phyloP scores from a whole-genome alignment of 2,329 filamentous ascomycete genomes.

The Escovopsis sp. region DNA sequence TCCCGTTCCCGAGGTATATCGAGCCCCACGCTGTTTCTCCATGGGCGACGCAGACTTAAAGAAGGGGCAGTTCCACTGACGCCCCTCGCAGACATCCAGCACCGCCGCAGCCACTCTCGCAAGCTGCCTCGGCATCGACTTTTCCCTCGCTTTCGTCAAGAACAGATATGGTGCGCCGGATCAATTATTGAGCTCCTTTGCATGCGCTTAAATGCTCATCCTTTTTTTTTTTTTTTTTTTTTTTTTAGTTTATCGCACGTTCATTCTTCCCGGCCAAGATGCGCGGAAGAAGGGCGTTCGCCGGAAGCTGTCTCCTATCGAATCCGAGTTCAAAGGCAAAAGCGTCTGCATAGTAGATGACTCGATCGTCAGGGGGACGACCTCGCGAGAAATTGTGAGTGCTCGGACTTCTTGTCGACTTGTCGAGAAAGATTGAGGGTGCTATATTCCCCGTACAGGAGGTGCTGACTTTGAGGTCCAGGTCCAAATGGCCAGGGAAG shows the following conservation, averaged over 20 bases:
- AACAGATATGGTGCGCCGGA: slow-evolving; percentile 50
- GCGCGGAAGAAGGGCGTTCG: slow-evolving; percentile 74
- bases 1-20: slow-evolving; percentile 42
- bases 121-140: slow-evolving; percentile 60
- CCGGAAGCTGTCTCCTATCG: slow-evolving; percentile 77
- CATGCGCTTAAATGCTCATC: no score
- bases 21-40: not conserved
- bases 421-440: no score
- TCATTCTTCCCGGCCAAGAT: slow-evolving; percentile 61
- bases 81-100: slow-evolving; percentile 49
- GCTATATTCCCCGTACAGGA: not conserved
- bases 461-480: not conserved
- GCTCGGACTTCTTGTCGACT: not conserved
- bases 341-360: slow-evolving; percentile 80
- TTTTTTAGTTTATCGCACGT: slow-evolving; percentile 54
- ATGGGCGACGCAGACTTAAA: no score
- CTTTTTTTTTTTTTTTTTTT: no score
- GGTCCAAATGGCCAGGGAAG: slow-evolving; percentile 62
- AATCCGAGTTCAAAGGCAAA: slow-evolving; percentile 66
- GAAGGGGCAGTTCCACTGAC: no score
- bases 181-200: no score
- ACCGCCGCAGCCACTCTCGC: slow-evolving; percentile 66
- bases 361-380: slow-evolving; percentile 60
- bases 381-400: slow-evolving; percentile 10
- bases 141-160: slow-evolving; percentile 73